These are phyloP conservation scores for Lasiodiplodia citricola DNA, from an alignment of 2,329 filamentous ascomycete genomes.

Conservation along the genomic window DNA sequence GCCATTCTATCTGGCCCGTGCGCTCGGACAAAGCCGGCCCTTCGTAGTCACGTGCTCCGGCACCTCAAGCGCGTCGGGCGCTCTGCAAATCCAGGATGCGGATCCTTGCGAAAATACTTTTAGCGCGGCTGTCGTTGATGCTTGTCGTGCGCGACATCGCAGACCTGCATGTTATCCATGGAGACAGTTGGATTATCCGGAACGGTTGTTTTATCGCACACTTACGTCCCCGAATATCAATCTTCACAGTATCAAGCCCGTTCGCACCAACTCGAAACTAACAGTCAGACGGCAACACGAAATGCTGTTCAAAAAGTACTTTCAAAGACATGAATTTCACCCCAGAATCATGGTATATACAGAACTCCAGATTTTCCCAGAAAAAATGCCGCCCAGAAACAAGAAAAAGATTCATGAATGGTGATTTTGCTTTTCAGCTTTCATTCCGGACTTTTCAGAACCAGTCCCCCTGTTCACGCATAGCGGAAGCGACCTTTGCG, in stretches of 20 bases:
- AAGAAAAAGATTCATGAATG: constrained; percentile 1
- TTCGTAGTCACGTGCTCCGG: not conserved
- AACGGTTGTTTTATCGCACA: not conserved
- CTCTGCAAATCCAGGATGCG: not conserved
- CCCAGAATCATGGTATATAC: constrained; percentile 22
- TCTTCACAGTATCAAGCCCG: not conserved
- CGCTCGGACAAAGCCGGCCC: not conserved
- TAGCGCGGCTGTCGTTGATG: not conserved
- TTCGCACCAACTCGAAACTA: not conserved
- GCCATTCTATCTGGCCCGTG: not conserved
- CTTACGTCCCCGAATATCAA: not conserved
- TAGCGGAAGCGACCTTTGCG: constrained; percentile 91
- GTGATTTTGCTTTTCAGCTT: not conserved
- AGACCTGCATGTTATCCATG: not conserved
- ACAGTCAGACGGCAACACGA: not conserved
- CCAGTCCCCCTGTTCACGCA: constrained; percentile 98
- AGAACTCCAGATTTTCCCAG: constrained; percentile 13
- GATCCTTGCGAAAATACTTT: not conserved
- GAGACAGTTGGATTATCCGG: too few species aligned
- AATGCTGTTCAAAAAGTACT: not conserved
- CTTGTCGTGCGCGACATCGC: not conserved
- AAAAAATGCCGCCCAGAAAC: constrained; percentile 2
- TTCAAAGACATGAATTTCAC: constrained; percentile 18
- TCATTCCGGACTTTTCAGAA: constrained; percentile 53
- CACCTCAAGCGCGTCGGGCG: not conserved